A percentile compares a stretch with the other conserved stretches of the same genome.
Conservation (phyloP, 306 rosid species). For the Rubus parviflorus region DNA sequence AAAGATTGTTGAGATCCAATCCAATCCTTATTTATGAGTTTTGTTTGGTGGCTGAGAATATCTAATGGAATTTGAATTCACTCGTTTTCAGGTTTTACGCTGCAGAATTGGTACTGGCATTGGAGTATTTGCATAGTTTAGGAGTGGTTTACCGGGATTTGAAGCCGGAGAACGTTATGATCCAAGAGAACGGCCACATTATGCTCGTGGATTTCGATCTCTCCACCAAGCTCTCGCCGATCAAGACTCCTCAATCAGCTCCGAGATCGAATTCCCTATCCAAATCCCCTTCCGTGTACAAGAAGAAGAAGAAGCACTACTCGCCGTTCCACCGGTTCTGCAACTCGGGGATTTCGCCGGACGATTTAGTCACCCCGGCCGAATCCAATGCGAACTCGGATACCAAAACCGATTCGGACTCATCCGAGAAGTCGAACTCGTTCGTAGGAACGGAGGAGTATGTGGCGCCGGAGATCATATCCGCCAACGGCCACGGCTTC, state of each 20-base stretch:
- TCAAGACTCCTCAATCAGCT: conserved; percentile 33
- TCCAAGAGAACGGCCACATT: conserved; percentile 84
- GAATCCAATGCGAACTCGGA: neutral
- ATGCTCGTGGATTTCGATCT: conserved; percentile 95
- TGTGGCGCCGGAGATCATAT: conserved; percentile 82
- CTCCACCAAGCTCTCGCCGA: conserved; percentile 50
- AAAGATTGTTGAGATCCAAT: neutral
- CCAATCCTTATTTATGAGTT: neutral
- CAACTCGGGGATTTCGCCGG: conserved; percentile 31
- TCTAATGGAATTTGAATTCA: neutral
- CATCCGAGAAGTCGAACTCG: conserved; percentile 76
- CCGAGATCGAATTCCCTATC: neutral
- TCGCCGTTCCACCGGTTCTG: conserved; percentile 37
- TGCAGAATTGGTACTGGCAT: conserved; percentile 70
- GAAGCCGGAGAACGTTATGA: conserved; percentile 86
- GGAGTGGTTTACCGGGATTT: conserved; percentile 87
- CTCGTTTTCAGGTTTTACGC: conserved; percentile 67
- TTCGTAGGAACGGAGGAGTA: conserved; percentile 97
- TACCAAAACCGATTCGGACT: conserved; percentile 26
- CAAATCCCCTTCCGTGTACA: conserved; percentile 8
- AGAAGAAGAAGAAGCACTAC: conserved; percentile 32
- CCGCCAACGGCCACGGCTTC: conserved; percentile 71
- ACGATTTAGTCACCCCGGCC: conserved; percentile 14
- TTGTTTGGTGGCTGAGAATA: neutral
- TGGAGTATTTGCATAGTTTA: conserved; percentile 75